Conservation (phyloP, 1,284 basidiomycete species). For the Boletus sp. region DNA sequence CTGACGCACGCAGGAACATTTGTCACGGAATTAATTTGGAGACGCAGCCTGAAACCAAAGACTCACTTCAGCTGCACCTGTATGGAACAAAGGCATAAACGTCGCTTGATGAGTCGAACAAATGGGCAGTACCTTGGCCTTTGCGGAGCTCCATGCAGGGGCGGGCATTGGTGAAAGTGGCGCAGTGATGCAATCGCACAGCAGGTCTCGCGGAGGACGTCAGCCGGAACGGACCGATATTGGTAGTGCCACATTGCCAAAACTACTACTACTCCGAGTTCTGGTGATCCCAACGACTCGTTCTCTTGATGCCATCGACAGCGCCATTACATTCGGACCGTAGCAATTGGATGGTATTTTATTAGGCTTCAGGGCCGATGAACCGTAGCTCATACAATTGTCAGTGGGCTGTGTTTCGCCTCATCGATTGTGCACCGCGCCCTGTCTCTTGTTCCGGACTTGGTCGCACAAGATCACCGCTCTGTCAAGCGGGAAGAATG, state of each 20-base stretch:
- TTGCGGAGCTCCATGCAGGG: constrained; percentile 62
- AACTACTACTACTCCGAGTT: neutral
- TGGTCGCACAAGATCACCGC: neutral
- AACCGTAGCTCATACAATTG: neutral
- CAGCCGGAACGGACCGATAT: constrained; percentile 23
- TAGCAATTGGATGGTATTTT: neutral
- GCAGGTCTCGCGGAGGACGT: constrained; percentile 6
- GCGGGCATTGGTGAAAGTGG: constrained; percentile 49
- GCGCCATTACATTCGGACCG: neutral
- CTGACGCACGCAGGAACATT: constrained; percentile 44
- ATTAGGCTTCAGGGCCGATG: neutral
- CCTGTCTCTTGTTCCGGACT: constrained; percentile 4
- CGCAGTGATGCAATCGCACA: constrained; percentile 8
- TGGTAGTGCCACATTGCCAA: neutral
- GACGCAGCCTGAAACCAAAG: neutral
- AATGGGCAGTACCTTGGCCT: constrained; percentile 60
- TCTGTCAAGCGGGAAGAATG: neutral
- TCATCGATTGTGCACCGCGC: neutral
- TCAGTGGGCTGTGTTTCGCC: neutral
- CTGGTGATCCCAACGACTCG: neutral
- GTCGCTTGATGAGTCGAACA: neutral
- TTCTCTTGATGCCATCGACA: neutral
- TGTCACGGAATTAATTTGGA: constrained; percentile 4
- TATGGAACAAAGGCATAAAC: constrained; percentile 16
- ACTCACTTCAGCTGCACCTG: constrained; percentile 71